Base-by-base conservation (phyloP, 2,329 filamentous ascomycete species). In the Aspergillus unguis region DNA sequence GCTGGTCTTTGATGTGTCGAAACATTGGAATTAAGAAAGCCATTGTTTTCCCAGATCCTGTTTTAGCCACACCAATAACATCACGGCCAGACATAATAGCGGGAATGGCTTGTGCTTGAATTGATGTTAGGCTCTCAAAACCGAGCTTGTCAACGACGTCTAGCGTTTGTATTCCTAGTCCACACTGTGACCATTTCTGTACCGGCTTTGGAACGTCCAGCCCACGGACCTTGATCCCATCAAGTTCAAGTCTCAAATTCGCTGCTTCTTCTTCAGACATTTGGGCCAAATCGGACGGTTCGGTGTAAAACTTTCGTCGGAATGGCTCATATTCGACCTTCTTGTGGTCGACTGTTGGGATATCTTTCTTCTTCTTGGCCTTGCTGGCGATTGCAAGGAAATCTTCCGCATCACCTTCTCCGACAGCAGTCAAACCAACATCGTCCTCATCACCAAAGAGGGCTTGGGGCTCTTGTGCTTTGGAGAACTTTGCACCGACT, bases 21-120 rank as follows among this genome's bases (percentile, higher is more conserved):
- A 99, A 96, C 90, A 97, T 96, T 35, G 94, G 94, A 41, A 99
- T 81, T 29, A 96, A 75, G 68, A 97, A 99, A 5, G 94, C 94
- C 63, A 97, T 85, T 0, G 94, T 99, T 76, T 99, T 99, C 69
- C 94, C 94, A 27, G 94, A 97, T 4, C 94, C 94, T 27, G 94
- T 99, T 76, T 97, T 97, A 17, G 94, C 94, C 48, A 99, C 91
- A 60, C 92, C 94, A 58, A 99, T 90, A 35, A 96, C 88, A 75
- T 99, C 94, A 61, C 91, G 85, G 7, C 94, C 94, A 28, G 92
- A 95, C 89, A 97, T 96, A 64, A 96, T 89, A 7, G 91, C 86
- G 2, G 94, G 94, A 54, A 97, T 85, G 2, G 94, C 94, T 71
- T 99, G 94, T 71, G 92, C 86, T 71, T 99, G 94, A 62, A 99